Conservation (phyloP, 1,284 basidiomycete genomes). For the Puccinia triticina region DNA sequence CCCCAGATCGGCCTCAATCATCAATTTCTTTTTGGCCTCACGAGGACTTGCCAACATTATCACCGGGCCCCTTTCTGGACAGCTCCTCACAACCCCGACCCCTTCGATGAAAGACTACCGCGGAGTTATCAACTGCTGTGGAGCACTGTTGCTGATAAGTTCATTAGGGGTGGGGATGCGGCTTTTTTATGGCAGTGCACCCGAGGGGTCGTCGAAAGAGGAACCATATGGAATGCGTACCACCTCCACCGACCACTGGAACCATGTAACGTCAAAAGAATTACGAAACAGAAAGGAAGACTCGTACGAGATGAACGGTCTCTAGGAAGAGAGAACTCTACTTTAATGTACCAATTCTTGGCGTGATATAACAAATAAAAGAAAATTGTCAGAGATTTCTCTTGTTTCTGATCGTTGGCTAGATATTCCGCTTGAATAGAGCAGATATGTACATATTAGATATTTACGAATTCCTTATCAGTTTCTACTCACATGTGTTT, state of each 20-base stretch:
- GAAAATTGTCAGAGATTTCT: too few relatives aligned
- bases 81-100: slow-evolving; percentile 12
- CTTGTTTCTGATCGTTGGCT: too few relatives aligned
- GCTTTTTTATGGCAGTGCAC: slow-evolving; percentile 12
- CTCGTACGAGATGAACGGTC: background rate
- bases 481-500: too few relatives aligned
- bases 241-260: background rate
- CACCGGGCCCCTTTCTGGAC: slow-evolving; percentile 11
- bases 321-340: background rate
- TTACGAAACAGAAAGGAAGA: slow-evolving; percentile 12
- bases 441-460: too few relatives aligned
- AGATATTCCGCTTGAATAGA: too few relatives aligned
- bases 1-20: slow-evolving; percentile 5
- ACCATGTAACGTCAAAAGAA: background rate
- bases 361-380: too few relatives aligned
- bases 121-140: slow-evolving; percentile 1
- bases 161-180: slow-evolving; percentile 27
- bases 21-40: slow-evolving; percentile 36
- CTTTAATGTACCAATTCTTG: too few relatives aligned
- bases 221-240: background rate
- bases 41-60: slow-evolving; percentile 14
- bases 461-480: too few relatives aligned
- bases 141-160: slow-evolving; percentile 5
- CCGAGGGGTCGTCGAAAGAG: background rate
- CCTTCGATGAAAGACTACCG: slow-evolving; percentile 21